phyloP scores from a whole-genome alignment of 768 basidiomycete genomes.

The Boletellus ananiceps region DNA sequence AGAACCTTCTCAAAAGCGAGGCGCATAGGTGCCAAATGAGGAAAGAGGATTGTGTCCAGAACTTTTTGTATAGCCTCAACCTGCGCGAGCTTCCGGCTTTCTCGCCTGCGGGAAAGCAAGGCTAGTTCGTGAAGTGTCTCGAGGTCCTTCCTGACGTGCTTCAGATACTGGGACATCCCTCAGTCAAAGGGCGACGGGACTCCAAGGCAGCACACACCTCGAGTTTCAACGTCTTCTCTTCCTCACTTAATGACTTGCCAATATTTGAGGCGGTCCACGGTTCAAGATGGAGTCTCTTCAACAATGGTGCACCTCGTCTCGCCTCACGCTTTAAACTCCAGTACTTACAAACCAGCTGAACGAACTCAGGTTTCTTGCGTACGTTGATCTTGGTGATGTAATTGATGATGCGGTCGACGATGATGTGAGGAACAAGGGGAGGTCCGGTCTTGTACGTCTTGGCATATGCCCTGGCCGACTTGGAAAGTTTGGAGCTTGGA shows the following conservation, averaged over 20 bases:
- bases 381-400: conserved; percentile 71
- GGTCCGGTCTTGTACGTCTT: conserved; percentile 91
- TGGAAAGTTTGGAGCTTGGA: conserved; percentile 48
- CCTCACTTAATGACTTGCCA: conserved; percentile 64
- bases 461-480: conserved; percentile 85
- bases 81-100: conserved; percentile 72
- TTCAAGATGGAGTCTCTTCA: conserved; percentile 92
- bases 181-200: neutral
- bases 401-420: conserved; percentile 71
- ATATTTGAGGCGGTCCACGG: conserved; percentile 88
- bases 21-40: conserved; percentile 57
- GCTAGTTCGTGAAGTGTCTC: conserved; percentile 63
- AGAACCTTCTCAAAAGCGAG: conserved; percentile 66
- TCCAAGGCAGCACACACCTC: conserved; percentile 47
- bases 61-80: conserved; percentile 63
- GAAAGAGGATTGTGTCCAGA: conserved; percentile 59
- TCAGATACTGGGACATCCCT: conserved; percentile 41
- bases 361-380: conserved; percentile 71
- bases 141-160: conserved; percentile 71
- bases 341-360: conserved; percentile 78
- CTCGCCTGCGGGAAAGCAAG: conserved; percentile 68
- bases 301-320: conserved; percentile 84
- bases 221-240: conserved; percentile 77
- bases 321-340: conserved; percentile 98
- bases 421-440: conserved; percentile 82